Conservation (phyloP, 164 flowering plant species). For the Dillenia suffruticosa region DNA sequence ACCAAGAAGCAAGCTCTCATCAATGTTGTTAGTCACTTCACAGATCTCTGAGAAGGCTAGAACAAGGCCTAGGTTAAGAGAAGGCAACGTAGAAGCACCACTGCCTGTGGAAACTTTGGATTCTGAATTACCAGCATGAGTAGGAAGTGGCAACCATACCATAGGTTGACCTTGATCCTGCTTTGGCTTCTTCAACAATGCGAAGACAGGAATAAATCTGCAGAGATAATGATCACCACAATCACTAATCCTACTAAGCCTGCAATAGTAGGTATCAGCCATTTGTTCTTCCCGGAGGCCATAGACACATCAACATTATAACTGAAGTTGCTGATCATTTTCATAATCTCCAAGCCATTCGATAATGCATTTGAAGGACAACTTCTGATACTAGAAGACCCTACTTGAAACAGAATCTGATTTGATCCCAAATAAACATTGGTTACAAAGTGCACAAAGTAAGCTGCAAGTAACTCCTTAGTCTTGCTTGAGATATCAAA, state of each 20-base stretch:
- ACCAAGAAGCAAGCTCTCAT: conserved; percentile 37
- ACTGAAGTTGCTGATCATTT: conserved; percentile 26
- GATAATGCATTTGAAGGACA: conserved; percentile 40
- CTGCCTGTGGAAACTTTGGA: conserved; percentile 35
- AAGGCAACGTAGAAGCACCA: conserved; percentile 25
- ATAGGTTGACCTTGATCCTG: background rate
- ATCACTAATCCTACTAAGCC: conserved; percentile 23
- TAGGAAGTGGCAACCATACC: conserved; percentile 28
- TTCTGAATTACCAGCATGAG: conserved; percentile 31
- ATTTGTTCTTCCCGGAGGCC: conserved; percentile 13
- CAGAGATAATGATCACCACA: conserved; percentile 10
- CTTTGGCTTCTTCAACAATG: conserved; percentile 21
- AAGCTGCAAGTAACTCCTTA: conserved; percentile 31
- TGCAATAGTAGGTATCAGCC: conserved; percentile 13
- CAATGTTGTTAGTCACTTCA: conserved; percentile 46
- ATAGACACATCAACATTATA: conserved; percentile 31
- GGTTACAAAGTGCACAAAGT: conserved; percentile 32
- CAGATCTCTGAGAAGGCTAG: conserved; percentile 34
- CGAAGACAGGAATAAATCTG: conserved; percentile 12
- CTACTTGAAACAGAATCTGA: conserved; percentile 35
- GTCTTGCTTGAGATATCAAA: conserved; percentile 43
- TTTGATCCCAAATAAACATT: conserved; percentile 21
- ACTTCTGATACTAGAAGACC: conserved; percentile 27
- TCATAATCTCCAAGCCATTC: conserved; percentile 57
- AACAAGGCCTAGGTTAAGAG: conserved; percentile 25